Conservation (phyloP, 176 grass and related monocot species). For the Phragmites australis region DNA sequence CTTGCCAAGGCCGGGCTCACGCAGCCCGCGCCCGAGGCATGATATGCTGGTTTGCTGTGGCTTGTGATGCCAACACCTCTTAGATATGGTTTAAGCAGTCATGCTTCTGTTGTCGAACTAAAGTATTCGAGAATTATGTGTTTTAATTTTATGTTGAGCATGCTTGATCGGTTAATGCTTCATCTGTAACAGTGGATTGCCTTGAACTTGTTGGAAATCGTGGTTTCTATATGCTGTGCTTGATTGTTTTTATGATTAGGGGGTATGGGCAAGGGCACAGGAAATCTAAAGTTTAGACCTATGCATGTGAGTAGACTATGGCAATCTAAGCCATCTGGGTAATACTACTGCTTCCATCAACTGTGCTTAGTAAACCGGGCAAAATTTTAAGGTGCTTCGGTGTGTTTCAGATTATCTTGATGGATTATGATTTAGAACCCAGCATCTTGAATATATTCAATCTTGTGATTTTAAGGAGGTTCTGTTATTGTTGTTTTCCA, state of each 20-base stretch:
- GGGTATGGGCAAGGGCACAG: not conserved
- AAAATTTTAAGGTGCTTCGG: not conserved
- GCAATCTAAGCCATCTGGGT: not conserved
- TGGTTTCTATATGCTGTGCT: not conserved
- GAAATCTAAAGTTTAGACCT: slow-evolving; percentile 10
- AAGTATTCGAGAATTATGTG: slow-evolving; percentile 37
- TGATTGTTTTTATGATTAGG: slow-evolving; percentile 11
- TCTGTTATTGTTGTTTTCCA: not conserved
- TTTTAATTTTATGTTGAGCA: slow-evolving; percentile 39
- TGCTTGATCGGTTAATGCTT: slow-evolving; percentile 36
- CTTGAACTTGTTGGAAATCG: slow-evolving; percentile 23
- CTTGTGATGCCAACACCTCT: slow-evolving; percentile 38
- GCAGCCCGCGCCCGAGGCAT: slow-evolving; percentile 56
- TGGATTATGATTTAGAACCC: not conserved
- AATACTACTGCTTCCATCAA: not conserved
- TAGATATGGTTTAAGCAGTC: slow-evolving; percentile 47
- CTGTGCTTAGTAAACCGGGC: not conserved
- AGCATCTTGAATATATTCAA: not conserved
- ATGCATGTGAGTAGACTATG: not conserved
- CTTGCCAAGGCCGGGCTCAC: slow-evolving; percentile 67
- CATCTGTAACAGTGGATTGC: slow-evolving; percentile 33
- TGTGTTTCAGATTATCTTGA: not conserved
- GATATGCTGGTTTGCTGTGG: slow-evolving; percentile 43
- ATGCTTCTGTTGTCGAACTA: slow-evolving; percentile 43
- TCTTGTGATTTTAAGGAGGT: not conserved